Percentiles rank a stretch among this genome's conserved stretches.
These are phyloP conservation scores for Cicer cuneatum DNA, from an alignment of 306 rosid genomes.

Conservation along the genomic window DNA sequence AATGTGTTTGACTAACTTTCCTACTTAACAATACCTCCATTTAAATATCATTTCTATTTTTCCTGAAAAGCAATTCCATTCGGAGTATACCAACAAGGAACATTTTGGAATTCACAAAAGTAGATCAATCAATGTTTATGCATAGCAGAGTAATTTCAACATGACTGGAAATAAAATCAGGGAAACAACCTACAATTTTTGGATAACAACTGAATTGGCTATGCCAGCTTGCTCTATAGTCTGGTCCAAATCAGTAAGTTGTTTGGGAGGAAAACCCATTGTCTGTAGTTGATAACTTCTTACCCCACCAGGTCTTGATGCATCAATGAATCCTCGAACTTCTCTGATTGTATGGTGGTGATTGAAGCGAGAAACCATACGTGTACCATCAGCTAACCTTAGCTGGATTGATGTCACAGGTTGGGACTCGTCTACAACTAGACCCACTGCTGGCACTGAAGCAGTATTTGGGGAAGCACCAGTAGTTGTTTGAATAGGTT, in stretches of 20 bases:
- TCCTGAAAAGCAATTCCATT: conserved; percentile 30
- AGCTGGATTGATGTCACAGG: conserved; percentile 90
- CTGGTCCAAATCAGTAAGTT: conserved; percentile 81
- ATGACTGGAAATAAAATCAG: conserved; percentile 27
- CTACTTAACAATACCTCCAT: not conserved
- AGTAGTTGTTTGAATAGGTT: conserved; percentile 45
- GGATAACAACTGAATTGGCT: conserved; percentile 92
- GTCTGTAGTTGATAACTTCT: conserved; percentile 81
- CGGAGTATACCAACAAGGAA: conserved; percentile 34
- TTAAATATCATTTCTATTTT: conserved; percentile 6
- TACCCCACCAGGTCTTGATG: conserved; percentile 81
- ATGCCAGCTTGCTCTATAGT: conserved; percentile 91
- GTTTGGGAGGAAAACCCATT: conserved; percentile 98
- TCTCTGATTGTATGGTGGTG: conserved; percentile 85
- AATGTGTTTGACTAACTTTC: not conserved
- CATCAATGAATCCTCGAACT: conserved; percentile 79
- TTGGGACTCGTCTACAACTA: conserved; percentile 70
- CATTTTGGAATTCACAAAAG: conserved; percentile 33
- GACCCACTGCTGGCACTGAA: conserved; percentile 67
- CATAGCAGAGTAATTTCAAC: conserved; percentile 33
- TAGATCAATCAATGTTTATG: conserved; percentile 30
- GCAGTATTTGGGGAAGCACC: conserved; percentile 50
- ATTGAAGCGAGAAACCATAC: conserved; percentile 94
- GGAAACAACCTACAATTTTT: conserved; percentile 48
- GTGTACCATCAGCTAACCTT: conserved; percentile 93